phyloP scores from a whole-genome alignment of 2,329 filamentous ascomycete genomes.

The Tolypocladium ovalisporum region DNA sequence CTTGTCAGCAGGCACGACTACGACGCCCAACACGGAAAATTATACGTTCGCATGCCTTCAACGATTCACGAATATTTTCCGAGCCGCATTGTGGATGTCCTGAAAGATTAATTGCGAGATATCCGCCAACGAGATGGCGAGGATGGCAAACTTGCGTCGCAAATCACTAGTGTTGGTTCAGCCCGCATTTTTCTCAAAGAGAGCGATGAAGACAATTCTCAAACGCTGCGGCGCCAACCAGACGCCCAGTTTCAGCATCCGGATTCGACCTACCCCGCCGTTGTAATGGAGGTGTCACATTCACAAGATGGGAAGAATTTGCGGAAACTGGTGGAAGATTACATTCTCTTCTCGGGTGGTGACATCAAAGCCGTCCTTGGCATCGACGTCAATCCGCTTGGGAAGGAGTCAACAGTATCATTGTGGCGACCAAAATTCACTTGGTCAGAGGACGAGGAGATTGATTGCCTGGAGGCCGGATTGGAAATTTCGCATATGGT shows the following conservation, averaged over 20 bases:
- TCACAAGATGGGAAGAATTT: conserved; percentile 8
- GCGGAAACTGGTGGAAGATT: conserved; percentile 7
- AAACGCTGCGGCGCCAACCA: conserved; percentile 1
- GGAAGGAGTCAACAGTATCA: conserved; percentile 5
- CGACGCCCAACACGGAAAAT: background rate
- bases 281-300: conserved; percentile 9
- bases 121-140: too few species aligned
- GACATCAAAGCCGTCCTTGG: conserved; percentile 9
- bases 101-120: background rate
- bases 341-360: conserved; percentile 9
- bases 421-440: conserved; percentile 1
- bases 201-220: background rate
- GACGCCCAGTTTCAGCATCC: conserved; percentile 7
- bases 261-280: conserved; percentile 4
- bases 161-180: background rate
- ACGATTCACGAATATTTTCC: conserved; percentile 3
- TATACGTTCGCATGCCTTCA: conserved; percentile 4
- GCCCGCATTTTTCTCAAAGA: background rate
- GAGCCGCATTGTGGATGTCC: background rate
- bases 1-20: background rate
- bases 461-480: too few species aligned
- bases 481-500: too few species aligned
- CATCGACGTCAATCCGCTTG: conserved; percentile 6
- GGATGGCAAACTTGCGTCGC: background rate
- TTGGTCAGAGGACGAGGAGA: too few species aligned